Percentiles rank a stretch among this genome's conserved stretches.
Conservation (phyloP, 2,329 filamentous ascomycete genomes). For the Talaromyces islandicus region DNA sequence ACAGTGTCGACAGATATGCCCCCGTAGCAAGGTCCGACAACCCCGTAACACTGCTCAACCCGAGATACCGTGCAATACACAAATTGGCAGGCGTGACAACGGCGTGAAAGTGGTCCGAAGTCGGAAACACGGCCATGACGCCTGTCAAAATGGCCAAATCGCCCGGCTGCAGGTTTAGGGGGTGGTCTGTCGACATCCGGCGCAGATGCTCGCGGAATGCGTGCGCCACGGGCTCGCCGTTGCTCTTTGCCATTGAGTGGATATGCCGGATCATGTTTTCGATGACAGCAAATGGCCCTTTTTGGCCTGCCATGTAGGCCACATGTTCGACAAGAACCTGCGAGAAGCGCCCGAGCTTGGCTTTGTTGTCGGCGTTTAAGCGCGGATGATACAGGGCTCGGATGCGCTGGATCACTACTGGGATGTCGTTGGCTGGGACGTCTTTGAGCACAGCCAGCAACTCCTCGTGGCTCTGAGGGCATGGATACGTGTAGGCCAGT, state of each 20-base stretch:
- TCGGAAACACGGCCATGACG: constrained; percentile 79
- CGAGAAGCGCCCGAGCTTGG: constrained; percentile 59
- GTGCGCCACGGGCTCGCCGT: constrained; percentile 68
- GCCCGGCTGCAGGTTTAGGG: constrained; percentile 52
- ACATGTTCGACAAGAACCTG: constrained; percentile 49
- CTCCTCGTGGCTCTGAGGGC: constrained; percentile 71
- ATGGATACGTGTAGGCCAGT: constrained; percentile 78
- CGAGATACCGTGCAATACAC: constrained; percentile 75
- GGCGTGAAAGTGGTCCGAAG: constrained; percentile 95
- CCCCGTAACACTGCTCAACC: constrained; percentile 63
- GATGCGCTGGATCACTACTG: constrained; percentile 80
- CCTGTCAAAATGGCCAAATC: constrained; percentile 81
- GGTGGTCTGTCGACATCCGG: constrained; percentile 45
- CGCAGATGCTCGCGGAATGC: constrained; percentile 71
- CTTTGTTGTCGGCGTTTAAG: constrained; percentile 77
- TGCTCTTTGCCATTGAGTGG: constrained; percentile 85
- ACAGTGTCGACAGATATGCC: constrained; percentile 71
- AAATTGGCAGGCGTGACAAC: constrained; percentile 87
- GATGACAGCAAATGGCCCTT: constrained; percentile 59
- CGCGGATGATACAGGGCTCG: constrained; percentile 89
- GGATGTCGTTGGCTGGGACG: constrained; percentile 60
- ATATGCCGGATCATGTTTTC: constrained; percentile 83
- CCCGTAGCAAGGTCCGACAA: constrained; percentile 66
- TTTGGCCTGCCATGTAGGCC: constrained; percentile 50
- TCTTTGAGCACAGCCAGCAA: constrained; percentile 60